Conservation (phyloP, 768 basidiomycete species). For the Termitomyces sp. region DNA sequence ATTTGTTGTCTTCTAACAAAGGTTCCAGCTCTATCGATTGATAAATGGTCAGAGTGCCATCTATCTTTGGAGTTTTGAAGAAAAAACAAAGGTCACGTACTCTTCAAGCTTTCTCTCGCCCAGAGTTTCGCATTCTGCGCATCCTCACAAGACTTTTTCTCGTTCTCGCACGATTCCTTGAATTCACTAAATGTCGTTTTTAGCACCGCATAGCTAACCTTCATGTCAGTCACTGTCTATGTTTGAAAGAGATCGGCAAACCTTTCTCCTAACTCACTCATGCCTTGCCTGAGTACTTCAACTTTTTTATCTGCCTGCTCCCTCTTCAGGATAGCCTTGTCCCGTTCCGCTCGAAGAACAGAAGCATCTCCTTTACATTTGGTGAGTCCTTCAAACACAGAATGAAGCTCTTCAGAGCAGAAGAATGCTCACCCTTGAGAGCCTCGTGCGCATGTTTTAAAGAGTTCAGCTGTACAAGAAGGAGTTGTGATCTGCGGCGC, state of each 20-base stretch:
- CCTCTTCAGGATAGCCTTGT: not conserved
- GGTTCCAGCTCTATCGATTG: constrained; percentile 12
- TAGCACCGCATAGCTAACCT: constrained; percentile 7
- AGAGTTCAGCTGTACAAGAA: constrained; percentile 7
- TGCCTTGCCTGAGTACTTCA: not conserved
- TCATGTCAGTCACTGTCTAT: not conserved
- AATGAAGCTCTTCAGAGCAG: constrained; percentile 2
- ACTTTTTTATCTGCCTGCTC: constrained; percentile 1
- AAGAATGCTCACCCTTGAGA: constrained; percentile 2
- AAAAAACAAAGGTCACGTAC: not conserved
- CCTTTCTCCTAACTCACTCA: constrained; percentile 9
- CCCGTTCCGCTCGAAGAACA: not conserved
- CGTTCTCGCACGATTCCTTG: constrained; percentile 2
- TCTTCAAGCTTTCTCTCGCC: constrained; percentile 5
- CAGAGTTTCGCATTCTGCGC: constrained; percentile 1
- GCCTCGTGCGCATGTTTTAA: constrained; percentile 7
- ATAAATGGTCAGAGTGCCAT: not conserved
- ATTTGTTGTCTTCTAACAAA: constrained; percentile 17
- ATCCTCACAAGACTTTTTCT: not conserved
- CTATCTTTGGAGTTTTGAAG: not conserved
- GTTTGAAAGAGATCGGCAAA: not conserved
- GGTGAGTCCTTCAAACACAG: not conserved
- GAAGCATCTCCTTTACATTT: not conserved
- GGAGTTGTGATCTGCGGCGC: constrained; percentile 1
- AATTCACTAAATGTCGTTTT: constrained; percentile 1